Percentiles rank a stretch among this genome's conserved stretches.
phyloP scores from a whole-genome alignment of 306 rosid genomes.

The Cicer judaicum region DNA sequence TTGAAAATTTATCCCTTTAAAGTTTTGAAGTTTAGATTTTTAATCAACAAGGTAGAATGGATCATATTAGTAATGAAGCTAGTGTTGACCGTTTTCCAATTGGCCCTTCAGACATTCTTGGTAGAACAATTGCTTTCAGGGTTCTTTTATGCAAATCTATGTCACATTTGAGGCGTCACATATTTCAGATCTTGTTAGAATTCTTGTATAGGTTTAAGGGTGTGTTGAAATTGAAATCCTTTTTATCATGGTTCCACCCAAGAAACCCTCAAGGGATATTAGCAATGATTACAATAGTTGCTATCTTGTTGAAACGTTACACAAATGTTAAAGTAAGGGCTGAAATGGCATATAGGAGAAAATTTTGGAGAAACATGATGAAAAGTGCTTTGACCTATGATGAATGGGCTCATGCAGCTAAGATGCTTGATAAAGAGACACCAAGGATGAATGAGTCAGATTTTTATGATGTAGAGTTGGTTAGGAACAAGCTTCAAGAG shows the following conservation, averaged over 20 bases:
- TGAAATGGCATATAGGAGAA: slow-evolving; percentile 91
- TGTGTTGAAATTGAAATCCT: slow-evolving; percentile 51
- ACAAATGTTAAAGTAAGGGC: slow-evolving; percentile 79
- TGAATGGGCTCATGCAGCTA: slow-evolving; percentile 99
- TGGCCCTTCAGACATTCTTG: slow-evolving; percentile 86
- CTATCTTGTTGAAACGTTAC: slow-evolving; percentile 80
- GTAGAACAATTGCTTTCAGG: slow-evolving; percentile 80
- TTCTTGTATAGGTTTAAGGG: slow-evolving; percentile 61
- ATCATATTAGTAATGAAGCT: slow-evolving; percentile 83
- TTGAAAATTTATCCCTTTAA: background rate
- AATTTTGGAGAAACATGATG: slow-evolving; percentile 97
- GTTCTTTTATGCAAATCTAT: slow-evolving; percentile 83
- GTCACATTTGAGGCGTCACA: slow-evolving; percentile 68
- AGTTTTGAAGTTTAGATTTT: slow-evolving; percentile 13
- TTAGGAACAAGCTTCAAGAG: slow-evolving; percentile 87
- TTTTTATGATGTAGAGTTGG: slow-evolving; percentile 81
- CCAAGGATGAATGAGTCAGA: slow-evolving; percentile 84
- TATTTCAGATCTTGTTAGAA: slow-evolving; percentile 52
- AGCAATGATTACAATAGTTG: slow-evolving; percentile 84
- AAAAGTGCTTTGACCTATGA: slow-evolving; percentile 87
- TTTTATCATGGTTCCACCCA: slow-evolving; percentile 81
- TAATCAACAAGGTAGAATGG: slow-evolving; percentile 59
- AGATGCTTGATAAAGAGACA: slow-evolving; percentile 94
- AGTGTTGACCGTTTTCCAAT: slow-evolving; percentile 80
- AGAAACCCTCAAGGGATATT: slow-evolving; percentile 92